Percentiles rank a stretch among this genome's conserved stretches.
phyloP scores from a whole-genome alignment of 352 stramenopile genomes.

The Phytophthora ramorum region DNA sequence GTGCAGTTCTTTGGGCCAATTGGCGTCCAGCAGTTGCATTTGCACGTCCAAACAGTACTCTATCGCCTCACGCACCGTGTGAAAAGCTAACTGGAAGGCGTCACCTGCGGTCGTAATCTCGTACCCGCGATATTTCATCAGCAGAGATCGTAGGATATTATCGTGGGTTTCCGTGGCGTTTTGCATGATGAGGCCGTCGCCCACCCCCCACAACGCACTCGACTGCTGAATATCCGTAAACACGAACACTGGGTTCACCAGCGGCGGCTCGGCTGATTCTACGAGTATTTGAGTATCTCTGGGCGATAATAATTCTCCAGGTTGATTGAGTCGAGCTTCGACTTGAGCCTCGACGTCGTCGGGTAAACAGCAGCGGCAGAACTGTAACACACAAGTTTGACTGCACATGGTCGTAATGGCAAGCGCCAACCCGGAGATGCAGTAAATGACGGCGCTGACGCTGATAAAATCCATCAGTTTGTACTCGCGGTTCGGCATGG shows the following conservation, averaged over 20 bases:
- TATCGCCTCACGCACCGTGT: slow-evolving; percentile 58
- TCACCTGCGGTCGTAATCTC: slow-evolving; percentile 69
- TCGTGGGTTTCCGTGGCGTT: slow-evolving; percentile 62
- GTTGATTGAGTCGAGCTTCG: slow-evolving; percentile 45
- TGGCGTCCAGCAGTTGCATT: slow-evolving; percentile 48
- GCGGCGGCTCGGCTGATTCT: slow-evolving; percentile 41
- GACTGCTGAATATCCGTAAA: slow-evolving; percentile 76
- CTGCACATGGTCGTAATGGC: slow-evolving; percentile 57
- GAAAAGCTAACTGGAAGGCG: slow-evolving; percentile 66
- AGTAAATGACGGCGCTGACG: slow-evolving; percentile 47
- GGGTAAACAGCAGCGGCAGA: slow-evolving; percentile 47
- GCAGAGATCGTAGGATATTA: slow-evolving; percentile 47
- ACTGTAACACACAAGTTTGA: slow-evolving; percentile 47
- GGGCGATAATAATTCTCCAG: slow-evolving; percentile 41
- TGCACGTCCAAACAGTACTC: slow-evolving; percentile 71
- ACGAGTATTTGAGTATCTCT: slow-evolving; percentile 34
- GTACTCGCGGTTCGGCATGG: slow-evolving; percentile 31
- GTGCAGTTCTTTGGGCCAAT: slow-evolving; percentile 60
- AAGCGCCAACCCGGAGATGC: slow-evolving; percentile 43
- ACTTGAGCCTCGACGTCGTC: slow-evolving; percentile 56
- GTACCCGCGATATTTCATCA: slow-evolving; percentile 64
- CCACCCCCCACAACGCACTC: slow-evolving; percentile 55
- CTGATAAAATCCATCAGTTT: slow-evolving; percentile 46
- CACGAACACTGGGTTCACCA: slow-evolving; percentile 65
- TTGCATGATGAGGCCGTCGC: slow-evolving; percentile 54